Evolutionary conservation across 495 filamentous ascomycete species (phyloP), one percentile per base, ranked within the genome.

Genomic region (Penicillium canariense): DNA sequence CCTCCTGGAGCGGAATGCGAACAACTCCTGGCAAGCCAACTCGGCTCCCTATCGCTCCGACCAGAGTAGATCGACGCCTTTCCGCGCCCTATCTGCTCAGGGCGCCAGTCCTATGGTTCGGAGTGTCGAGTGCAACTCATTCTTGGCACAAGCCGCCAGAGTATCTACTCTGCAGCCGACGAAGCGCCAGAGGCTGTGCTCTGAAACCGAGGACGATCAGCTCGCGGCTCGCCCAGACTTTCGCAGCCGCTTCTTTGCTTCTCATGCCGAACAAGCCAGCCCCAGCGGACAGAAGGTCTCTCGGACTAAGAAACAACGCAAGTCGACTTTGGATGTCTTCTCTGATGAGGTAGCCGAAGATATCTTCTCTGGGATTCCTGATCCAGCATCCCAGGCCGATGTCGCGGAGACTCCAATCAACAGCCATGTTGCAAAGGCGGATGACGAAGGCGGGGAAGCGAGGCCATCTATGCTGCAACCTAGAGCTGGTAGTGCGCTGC

Each of bases 321-420:
- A 78, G 36, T 73, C 74, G 6, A 71, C 70, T 5, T 56, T 87
- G 50, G 79, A 80, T 36, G 75, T 89, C 3, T 88, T 81, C 61
- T 88, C 86, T 1, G 87, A 90, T 58, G 86, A 88, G 54, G 76
- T 82, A 1, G 72, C 83, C 17, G 84, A 85, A 52, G 84, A 85
- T 35, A 81, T 81, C 20, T 79, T 84, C 73, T 75, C 79, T 6
- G 72, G 76, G 50, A 57, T 83, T 43, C 67, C 76, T 17, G 76
- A 82, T 50, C 70, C 75, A 34, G 52, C 52, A 23, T 28, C 32
- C 0, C 32, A 50, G 5, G 28, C 34, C 12, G 60, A 57, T 14
- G 17, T 30, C 9, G 27, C 14, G 12, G 56, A 31, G 5, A 38
- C 25, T 23, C 66, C 67, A 39, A 38, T 58, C n/a, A 66, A 66